phyloP scores from a whole-genome alignment of 148 eudicot species.

The Camellia japonica region DNA sequence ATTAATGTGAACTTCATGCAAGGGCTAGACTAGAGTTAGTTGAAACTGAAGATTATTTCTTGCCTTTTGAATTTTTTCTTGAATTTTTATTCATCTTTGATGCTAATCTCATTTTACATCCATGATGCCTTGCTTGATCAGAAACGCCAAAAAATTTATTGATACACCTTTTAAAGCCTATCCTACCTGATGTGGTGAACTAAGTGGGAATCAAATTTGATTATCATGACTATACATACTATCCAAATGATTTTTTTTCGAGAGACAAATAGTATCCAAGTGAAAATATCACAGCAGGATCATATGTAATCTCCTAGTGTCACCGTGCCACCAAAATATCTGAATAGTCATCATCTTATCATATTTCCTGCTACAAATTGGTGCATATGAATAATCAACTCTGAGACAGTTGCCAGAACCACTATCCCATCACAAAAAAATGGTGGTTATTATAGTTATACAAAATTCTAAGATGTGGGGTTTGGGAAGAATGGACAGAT shows the following conservation, averaged over 20 bases:
- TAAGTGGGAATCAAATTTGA: neutral
- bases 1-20: neutral
- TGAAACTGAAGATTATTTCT: neutral
- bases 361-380: neutral
- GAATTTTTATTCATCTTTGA: neutral
- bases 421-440: neutral
- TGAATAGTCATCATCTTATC: neutral
- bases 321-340: neutral
- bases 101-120: neutral
- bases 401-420: too few relatives aligned
- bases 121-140: neutral
- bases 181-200: neutral
- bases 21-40: too few relatives aligned
- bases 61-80: neutral
- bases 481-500: too few relatives aligned
- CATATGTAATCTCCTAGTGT: neutral
- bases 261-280: neutral
- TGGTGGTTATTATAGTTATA: neutral
- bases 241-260: neutral
- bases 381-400: neutral
- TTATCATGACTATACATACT: neutral
- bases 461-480: too few relatives aligned
- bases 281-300: conserved; percentile 1
- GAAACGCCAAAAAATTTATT: neutral
- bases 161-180: neutral